Base-by-base conservation (phyloP, 108 stramenopile species). In the Cylindrotheca closterium region DNA sequence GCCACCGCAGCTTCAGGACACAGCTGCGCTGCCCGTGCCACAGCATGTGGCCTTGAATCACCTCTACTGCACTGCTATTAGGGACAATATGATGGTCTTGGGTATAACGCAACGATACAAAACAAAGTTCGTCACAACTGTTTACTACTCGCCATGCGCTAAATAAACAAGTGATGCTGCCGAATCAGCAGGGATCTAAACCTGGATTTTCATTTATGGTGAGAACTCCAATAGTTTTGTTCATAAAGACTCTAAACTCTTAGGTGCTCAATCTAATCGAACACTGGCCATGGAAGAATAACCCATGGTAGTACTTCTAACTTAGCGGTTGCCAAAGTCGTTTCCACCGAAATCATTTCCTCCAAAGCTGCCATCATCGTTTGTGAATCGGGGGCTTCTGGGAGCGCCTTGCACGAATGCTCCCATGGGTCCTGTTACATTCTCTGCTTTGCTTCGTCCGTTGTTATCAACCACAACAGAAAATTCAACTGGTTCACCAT, bases 1-100 rank as follows among this genome's bases (percentile, higher is more conserved):
- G 61, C 90, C 92, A 4, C 90, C 94, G 3, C 88, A 91, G 66
- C 59, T 88, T 54, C 82, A 87, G 49, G 96, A 98, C 78, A 92
- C 96, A 21, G 83, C 93, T 31, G 87, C 95, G 1, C 70, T 99
- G 47, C 97, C 96, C 8, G 89, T 94, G 49, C 99, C 99, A 27
- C 96, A 97, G 74, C 97, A 97, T 77, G 99, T 99, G 33, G 96
- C 99, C 0, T 75, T 99, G 58, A 98, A 98, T 79, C 99, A 99
- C 73, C 76, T 99, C 57, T 99, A 99, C 74, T 99, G 99, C 69
- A 98, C 97, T 0, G 99, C 99, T 51, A 99, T 98, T 54, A 95
- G 94, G 71, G 99, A 98, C 75, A 96, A 97, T 56, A 97, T 98
- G 95, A 98, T 99, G 99, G 99, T 98, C 17, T 78, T 98, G 63